phyloP scores from a whole-genome alignment of 73 alveolate species.

The Paramecium bursaria region DNA sequence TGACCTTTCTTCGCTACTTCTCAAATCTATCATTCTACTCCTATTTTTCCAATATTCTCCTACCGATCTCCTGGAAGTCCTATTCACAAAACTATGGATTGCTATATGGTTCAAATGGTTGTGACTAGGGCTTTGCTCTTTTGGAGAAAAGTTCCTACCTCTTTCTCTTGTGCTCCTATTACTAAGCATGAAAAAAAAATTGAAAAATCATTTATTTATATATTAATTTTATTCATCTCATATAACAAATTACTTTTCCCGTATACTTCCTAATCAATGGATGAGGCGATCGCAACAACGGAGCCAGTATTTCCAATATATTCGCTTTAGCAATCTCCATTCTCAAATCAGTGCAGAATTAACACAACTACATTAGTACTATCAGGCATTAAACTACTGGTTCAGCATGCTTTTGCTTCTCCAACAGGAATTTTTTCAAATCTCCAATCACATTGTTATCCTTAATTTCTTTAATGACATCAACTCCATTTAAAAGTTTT shows the following conservation, averaged over 20 bases:
- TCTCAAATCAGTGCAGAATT: conserved; percentile 20
- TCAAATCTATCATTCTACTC: too few relatives aligned
- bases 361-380: conserved; percentile 8
- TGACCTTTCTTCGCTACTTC: too few relatives aligned
- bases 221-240: conserved; percentile 33
- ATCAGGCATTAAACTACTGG: background rate
- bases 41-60: too few relatives aligned
- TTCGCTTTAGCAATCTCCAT: conserved; percentile 8
- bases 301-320: conserved; percentile 8
- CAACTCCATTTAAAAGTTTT: background rate
- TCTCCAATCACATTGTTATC: background rate
- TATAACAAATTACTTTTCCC: conserved; percentile 23
- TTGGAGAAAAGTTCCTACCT: too few relatives aligned
- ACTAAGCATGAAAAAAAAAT: too few relatives aligned
- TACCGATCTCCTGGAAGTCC: too few relatives aligned
- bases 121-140: too few relatives aligned
- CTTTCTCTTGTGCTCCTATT: too few relatives aligned
- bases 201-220: too few relatives aligned
- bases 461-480: background rate
- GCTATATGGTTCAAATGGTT: too few relatives aligned
- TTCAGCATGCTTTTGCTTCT: background rate
- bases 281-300: conserved; percentile 1
- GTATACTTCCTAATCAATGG: background rate
- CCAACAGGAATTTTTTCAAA: background rate
- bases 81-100: too few relatives aligned